Conservation (phyloP, 1,284 basidiomycete species). For the Moniliella sp. region DNA sequence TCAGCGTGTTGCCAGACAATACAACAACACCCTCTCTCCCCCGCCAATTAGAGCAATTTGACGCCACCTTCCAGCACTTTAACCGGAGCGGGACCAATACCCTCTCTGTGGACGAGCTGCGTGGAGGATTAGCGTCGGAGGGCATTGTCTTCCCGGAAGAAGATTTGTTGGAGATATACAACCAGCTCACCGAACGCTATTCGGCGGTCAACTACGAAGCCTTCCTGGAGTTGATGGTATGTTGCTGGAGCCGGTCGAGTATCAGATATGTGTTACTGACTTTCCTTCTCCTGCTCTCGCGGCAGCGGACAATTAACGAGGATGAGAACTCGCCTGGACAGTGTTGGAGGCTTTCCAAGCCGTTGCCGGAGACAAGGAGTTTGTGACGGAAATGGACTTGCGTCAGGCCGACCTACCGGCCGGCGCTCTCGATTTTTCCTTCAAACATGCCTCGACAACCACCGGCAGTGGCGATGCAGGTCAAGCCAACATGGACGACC, state of each 20-base stretch:
- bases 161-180: constrained; percentile 64
- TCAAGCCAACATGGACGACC: too few relatives aligned
- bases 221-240: constrained; percentile 73
- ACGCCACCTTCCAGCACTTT: constrained; percentile 89
- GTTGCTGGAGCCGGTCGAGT: too few relatives aligned
- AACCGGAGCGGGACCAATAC: constrained; percentile 78
- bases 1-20: too few relatives aligned
- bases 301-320: constrained; percentile 55
- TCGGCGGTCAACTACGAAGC: constrained; percentile 79
- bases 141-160: constrained; percentile 81
- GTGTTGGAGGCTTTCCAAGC: constrained; percentile 79
- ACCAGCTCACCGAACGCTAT: constrained; percentile 59
- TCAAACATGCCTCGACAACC: too few relatives aligned
- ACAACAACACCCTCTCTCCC: too few relatives aligned
- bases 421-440: constrained; percentile 57
- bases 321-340: constrained; percentile 83
- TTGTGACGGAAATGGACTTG: constrained; percentile 76
- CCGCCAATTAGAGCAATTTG: constrained; percentile 92
- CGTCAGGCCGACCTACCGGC: constrained; percentile 61
- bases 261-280: too few relatives aligned
- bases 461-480: too few relatives aligned
- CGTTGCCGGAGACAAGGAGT: constrained; percentile 67
- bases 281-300: too few relatives aligned
- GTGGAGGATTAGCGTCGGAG: constrained; percentile 72
- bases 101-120: constrained; percentile 62